These are phyloP conservation scores for Graphilbum ipis-grandicollis DNA, from an alignment of 2,329 filamentous ascomycete species.

Conservation along the genomic window DNA sequence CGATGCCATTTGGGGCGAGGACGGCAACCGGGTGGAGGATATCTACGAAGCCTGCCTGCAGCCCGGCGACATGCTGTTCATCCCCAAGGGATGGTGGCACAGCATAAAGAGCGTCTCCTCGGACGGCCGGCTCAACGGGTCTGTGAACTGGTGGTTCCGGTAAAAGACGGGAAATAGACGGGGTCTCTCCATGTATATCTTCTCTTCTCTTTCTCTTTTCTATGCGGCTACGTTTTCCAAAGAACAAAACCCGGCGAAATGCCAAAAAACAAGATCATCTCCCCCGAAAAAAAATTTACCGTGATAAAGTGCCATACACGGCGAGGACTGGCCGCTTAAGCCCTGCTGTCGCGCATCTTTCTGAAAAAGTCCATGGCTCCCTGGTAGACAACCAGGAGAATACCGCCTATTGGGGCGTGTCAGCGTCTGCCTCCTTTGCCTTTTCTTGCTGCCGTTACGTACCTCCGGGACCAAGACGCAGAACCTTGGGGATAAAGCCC, in stretches of 20 bases:
- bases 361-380: conserved; percentile 87
- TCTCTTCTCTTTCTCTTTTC: too few relatives aligned
- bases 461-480: conserved; percentile 50
- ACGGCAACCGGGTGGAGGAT: conserved; percentile 4
- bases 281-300: not conserved
- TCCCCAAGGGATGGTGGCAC: conserved; percentile 79
- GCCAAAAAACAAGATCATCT: not conserved
- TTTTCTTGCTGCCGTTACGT: conserved; percentile 2
- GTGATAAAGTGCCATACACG: too few relatives aligned
- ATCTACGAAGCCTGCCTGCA: conserved; percentile 37
- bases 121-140: conserved; percentile 19
- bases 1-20: conserved; percentile 47
- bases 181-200: too few relatives aligned
- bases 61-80: conserved; percentile 57
- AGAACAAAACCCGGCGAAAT: not conserved
- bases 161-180: conserved; percentile 21
- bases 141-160: conserved; percentile 68
- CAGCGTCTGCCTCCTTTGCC: not conserved
- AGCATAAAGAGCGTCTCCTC: conserved; percentile 48
- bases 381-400: conserved; percentile 75
- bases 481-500: conserved; percentile 91
- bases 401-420: conserved; percentile 32
- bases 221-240: not conserved
- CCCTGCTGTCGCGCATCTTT: conserved; percentile 28
- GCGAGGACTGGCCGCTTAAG: too few relatives aligned